phyloP scores from a whole-genome alignment of 805 yeast species.

The Cyberlindnera galapagoensis region DNA sequence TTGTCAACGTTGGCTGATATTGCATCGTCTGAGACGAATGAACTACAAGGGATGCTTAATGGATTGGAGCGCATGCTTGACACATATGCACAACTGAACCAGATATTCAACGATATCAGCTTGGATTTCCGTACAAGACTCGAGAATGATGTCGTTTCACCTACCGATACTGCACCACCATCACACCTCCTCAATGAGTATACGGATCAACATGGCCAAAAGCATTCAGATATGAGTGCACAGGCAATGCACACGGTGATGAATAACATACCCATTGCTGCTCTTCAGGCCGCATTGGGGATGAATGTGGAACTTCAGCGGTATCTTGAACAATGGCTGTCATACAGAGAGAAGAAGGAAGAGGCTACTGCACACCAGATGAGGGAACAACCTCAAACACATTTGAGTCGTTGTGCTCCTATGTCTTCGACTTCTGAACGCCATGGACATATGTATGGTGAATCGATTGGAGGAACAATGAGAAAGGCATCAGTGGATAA shows the following conservation, averaged over 20 bases:
- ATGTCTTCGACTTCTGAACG: no score
- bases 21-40: slow-evolving; percentile 7
- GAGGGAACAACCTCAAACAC: no score
- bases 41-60: slow-evolving; percentile 3
- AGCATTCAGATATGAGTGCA: background rate
- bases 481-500: no score
- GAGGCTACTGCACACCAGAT: background rate
- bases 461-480: no score
- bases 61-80: slow-evolving; percentile 10
- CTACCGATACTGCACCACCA: background rate
- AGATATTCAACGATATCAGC: slow-evolving; percentile 15
- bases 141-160: background rate
- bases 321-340: slow-evolving; percentile 11
- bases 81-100: slow-evolving; percentile 8
- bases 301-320: slow-evolving; percentile 5
- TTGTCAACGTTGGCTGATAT: slow-evolving; percentile 23
- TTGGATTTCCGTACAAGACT: slow-evolving; percentile 14
- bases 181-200: background rate
- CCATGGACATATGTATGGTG: no score
- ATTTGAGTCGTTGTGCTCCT: no score
- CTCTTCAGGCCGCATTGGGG: slow-evolving; percentile 2
- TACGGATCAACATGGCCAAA: background rate
- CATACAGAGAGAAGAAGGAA: slow-evolving; percentile 3
- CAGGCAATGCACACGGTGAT: slow-evolving; percentile 3
- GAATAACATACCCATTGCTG: slow-evolving; percentile 4